Base-by-base conservation (phyloP, 2,329 filamentous ascomycete species). In the Apiospora aurea region DNA sequence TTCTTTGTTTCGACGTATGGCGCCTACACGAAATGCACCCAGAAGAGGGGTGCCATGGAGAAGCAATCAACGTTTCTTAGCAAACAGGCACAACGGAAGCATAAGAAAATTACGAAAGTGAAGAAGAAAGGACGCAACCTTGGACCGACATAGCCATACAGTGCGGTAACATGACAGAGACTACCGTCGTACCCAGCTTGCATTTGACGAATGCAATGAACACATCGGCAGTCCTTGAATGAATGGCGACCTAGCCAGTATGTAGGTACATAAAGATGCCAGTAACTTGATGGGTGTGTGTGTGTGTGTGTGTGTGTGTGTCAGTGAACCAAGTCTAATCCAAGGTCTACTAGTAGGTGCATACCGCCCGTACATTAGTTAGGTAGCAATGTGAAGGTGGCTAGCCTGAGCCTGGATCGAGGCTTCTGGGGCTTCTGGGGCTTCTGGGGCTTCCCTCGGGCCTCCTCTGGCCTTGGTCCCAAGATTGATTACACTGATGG, bases 391-490 rank as follows among this genome's bases (percentile, higher is more conserved):
- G n/a, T 18, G 57, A n/a, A 64, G 29, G 57, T 61, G 29, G 53
- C 29, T 64, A 64, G 57, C 57, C 57, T 64, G 57, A 64, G 57
- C 57, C 57, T 64, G 57, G 13, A 64, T 64, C 57, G 57, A 64
- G 57, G 34, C 57, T 34, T 21, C 57, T 51, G 47, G 47, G 47
- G 51, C 51, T 21, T 57, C 51, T 57, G 51, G 51, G 51, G 51
- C 51, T 57, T 61, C 34, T 38, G 34, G 34, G 34, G 34, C 34
- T 38, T 38, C 34, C 34, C 34, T 38, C 7, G 3, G 34, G 34
- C 34, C 34, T 38, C 34, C 34, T 38, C 34, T 64, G 57, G 57
- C 29, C 57, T 64, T 64, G 29, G 57, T 41, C 57, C 34, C 46
- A 18, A n/a, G 21, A 10, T n/a, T 64, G 57, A 53, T 53, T 53